phyloP scores from a whole-genome alignment of 345 rosid genomes.

The Camelina sativa region DNA sequence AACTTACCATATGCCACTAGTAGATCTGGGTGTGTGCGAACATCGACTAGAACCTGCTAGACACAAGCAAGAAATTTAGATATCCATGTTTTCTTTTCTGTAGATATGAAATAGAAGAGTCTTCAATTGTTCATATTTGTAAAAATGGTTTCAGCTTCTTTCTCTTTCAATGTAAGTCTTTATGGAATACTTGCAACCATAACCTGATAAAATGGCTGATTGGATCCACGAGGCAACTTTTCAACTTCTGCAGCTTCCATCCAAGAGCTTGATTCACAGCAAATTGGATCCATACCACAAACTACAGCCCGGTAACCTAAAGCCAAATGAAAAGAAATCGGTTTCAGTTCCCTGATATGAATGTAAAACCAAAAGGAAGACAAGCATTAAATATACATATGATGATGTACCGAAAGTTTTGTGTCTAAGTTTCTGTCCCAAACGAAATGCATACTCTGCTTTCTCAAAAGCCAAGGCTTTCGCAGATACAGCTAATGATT shows the following conservation, averaged over 20 bases:
- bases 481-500: constrained; percentile 84
- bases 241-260: constrained; percentile 81
- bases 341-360: neutral
- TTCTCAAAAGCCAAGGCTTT: constrained; percentile 82
- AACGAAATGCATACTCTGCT: constrained; percentile 75
- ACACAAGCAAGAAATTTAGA: constrained; percentile 29
- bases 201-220: constrained; percentile 98
- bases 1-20: constrained; percentile 84
- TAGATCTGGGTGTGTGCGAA: constrained; percentile 68
- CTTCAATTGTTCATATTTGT: constrained; percentile 10
- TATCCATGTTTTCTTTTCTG: neutral
- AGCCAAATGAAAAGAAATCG: neutral
- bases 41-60: constrained; percentile 81
- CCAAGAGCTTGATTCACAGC: constrained; percentile 91
- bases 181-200: neutral
- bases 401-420: constrained; percentile 63
- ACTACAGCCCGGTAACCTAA: constrained; percentile 85
- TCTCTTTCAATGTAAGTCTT: neutral
- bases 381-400: neutral
- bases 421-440: constrained; percentile 93
- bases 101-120: neutral
- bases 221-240: constrained; percentile 71
- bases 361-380: constrained; percentile 22
- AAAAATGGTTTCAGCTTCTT: neutral
- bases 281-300: constrained; percentile 96